Evolutionary conservation across 352 stramenopile species (phyloP).

Genomic region (Globisporangium cederbergense): DNA sequence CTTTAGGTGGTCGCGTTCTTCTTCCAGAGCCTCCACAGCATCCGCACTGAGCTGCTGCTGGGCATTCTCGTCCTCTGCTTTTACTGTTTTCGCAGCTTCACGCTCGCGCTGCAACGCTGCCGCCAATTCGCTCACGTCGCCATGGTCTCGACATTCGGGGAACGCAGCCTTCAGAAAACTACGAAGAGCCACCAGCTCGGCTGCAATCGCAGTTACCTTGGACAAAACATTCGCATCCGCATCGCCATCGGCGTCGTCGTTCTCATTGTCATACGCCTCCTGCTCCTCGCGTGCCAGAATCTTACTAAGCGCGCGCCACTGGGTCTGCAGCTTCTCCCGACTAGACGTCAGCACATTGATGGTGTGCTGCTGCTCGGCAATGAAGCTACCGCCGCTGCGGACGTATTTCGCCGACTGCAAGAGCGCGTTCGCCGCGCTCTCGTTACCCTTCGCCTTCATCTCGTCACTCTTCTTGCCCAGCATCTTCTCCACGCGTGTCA

Average conservation of each 20-base stretch:
- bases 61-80: not conserved
- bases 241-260: conserved; percentile 11
- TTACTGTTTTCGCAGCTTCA: not conserved
- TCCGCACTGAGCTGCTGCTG: conserved; percentile 5
- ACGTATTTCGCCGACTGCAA: conserved; percentile 49
- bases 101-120: conserved; percentile 9
- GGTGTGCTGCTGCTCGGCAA: conserved; percentile 51
- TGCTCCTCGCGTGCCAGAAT: conserved; percentile 19
- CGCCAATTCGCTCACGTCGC: not conserved
- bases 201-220: conserved; percentile 3
- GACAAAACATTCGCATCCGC: conserved; percentile 3
- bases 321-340: conserved; percentile 15
- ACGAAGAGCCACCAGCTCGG: conserved; percentile 7
- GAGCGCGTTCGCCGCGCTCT: conserved; percentile 44
- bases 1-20: conserved; percentile 21
- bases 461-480: conserved; percentile 75
- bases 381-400: conserved; percentile 24
- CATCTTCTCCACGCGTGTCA: conserved; percentile 49
- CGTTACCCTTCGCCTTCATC: conserved; percentile 69
- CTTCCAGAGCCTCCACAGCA: conserved; percentile 14
- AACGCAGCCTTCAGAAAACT: conserved; percentile 11
- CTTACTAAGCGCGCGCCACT: conserved; percentile 22
- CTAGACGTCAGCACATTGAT: conserved; percentile 35
- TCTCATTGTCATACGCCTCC: conserved; percentile 16
- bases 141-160: not conserved